Evolutionary conservation across 2,329 filamentous ascomycete species (phyloP), one percentile per base, ranked within the genome.

Genomic region (Stachybotrys chartarum): DNA sequence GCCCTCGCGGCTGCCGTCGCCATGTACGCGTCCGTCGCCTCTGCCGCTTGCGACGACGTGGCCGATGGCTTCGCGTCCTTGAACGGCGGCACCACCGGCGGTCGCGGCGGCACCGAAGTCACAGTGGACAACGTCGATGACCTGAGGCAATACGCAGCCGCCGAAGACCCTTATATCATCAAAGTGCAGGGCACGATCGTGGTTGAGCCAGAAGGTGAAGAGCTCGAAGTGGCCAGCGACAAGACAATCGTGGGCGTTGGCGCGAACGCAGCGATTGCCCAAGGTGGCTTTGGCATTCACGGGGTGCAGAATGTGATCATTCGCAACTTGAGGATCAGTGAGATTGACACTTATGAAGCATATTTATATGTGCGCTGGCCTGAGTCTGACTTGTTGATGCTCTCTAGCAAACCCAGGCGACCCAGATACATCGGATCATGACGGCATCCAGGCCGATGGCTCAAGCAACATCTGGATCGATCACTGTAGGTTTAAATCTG

Each of bases 171-270:
- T 8, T 55, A 60, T 32, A 57, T 63, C 17, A 60, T 63, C 50
- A 60, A 60, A 30, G 58, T 63, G 7, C 51, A 53, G 17, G 61
- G 58, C 8, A 59, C 56, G 2, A 63, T 63, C 53, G 58, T 57
- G 7, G 45, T 61, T 11, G 52, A 42, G 12, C 61, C 58, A 1
- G 51, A 51, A 6, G 58, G 61, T 4, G 55, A 59, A 12, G 61
- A 63, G 47, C 54, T 63, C 49, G 54, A 55, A 46, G 60, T 57
- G 18, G 49, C 54, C 44, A 60, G 52, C 56, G 61, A 59, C 56
- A 63, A 61, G 59, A 61, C 61, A 5, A 58, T 63, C 17, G 55
- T 63, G 30, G 61, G 60, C 5, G 30, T 60, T n/a, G 59, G 61
- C 1, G 45, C 52, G 12, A 18, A 50, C 12, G 60, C 55, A 8